Percentiles rank a stretch among this genome's conserved stretches.
These are phyloP conservation scores for Collybia sp. DNA, from an alignment of 768 basidiomycete species.

Conservation along the genomic window DNA sequence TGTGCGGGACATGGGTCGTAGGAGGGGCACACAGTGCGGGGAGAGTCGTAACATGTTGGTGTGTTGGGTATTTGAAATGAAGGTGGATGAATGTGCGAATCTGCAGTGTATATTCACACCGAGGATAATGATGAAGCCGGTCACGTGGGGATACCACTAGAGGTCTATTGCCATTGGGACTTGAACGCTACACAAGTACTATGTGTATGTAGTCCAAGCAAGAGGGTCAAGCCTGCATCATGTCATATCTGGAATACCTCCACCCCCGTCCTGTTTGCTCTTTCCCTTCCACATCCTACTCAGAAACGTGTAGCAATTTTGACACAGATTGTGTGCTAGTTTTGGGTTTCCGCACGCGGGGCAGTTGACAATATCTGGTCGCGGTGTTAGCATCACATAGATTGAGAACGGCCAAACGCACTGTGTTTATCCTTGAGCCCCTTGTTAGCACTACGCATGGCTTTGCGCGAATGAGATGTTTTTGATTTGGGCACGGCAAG, in stretches of 20 bases:
- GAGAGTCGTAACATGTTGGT: conserved; percentile 8
- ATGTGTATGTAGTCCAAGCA: no score
- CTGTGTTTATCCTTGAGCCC: conserved; percentile 93
- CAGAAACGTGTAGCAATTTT: conserved; percentile 71
- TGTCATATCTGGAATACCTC: conserved; percentile 33
- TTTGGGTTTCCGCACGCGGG: conserved; percentile 88
- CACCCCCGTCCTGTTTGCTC: conserved; percentile 20
- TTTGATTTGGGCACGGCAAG: conserved; percentile 95
- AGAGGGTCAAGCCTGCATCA: conserved; percentile 15
- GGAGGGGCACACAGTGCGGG: conserved; percentile 12
- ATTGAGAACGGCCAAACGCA: conserved; percentile 27
- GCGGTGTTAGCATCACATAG: conserved; percentile 1
- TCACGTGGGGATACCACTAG: no score
- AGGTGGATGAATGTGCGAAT: no score
- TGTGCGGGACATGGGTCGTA: conserved; percentile 23
- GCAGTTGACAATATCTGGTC: conserved; percentile 82
- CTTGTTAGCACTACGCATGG: conserved; percentile 94
- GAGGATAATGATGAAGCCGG: no score
- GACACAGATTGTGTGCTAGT: conserved; percentile 85
- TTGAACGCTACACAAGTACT: no score
- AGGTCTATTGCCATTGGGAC: no score
- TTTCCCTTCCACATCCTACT: conserved; percentile 59
- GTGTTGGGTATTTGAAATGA: no score
- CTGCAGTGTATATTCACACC: no score
- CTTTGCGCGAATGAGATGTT: conserved; percentile 87